phyloP scores from a whole-genome alignment of 306 rosid species.

The Erythrophleum fordii region DNA sequence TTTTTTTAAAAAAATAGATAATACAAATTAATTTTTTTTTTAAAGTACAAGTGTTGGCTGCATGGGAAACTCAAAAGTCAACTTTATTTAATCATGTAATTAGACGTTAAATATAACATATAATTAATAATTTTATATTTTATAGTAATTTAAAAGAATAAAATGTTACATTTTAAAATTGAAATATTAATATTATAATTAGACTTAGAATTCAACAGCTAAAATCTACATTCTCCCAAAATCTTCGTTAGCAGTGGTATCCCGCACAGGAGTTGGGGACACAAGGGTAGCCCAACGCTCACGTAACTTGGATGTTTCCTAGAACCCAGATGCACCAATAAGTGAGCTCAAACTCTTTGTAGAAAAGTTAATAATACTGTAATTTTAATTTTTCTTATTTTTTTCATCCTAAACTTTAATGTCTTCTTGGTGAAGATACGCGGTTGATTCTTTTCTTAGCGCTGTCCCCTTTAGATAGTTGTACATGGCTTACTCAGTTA shows the following conservation, averaged over 20 bases:
- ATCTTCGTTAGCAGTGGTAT: no score
- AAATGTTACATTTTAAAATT: neutral
- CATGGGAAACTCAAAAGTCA: no score
- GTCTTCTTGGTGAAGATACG: neutral
- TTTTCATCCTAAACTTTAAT: neutral
- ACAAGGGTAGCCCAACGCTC: neutral
- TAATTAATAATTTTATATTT: neutral
- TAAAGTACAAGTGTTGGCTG: no score
- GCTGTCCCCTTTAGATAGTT: neutral
- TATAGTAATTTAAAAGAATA: neutral
- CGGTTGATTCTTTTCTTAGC: neutral
- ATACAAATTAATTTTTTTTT: no score
- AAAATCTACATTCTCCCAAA: neutral
- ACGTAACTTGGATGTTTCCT: neutral
- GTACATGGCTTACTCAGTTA: neutral
- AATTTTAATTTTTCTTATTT: neutral
- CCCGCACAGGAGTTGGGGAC: no score
- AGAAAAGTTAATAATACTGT: conserved; percentile 23
- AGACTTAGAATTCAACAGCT: neutral
- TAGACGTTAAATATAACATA: neutral
- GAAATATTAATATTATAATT: neutral
- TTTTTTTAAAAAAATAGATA: no score
- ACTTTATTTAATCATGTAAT: no score
- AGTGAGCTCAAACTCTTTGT: conserved; percentile 4
- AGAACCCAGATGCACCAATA: neutral